These are phyloP conservation scores for Rutstroemia sp. DNA, from an alignment of 2,329 filamentous ascomycete species.

Conservation along the genomic window DNA sequence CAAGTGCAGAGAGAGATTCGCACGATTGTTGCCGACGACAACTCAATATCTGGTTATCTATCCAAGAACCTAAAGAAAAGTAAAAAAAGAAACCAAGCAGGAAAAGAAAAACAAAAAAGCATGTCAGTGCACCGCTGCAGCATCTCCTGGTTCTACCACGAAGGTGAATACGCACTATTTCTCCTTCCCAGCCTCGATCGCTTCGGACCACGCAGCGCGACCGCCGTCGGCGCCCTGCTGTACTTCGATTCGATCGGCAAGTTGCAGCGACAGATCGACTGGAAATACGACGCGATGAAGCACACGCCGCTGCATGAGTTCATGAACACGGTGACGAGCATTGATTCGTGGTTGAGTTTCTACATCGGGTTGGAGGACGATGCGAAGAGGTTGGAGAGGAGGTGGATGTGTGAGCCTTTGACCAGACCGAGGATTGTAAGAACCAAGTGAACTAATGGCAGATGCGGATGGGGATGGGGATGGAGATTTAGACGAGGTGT, in stretches of 20 bases:
- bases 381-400: neutral
- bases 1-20: too few relatives aligned
- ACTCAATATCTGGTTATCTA: too few relatives aligned
- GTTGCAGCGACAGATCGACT: neutral
- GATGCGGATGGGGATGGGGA: neutral
- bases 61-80: too few relatives aligned
- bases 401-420: neutral
- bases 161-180: neutral
- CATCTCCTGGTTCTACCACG: neutral
- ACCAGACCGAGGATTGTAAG: neutral
- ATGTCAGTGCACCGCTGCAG: neutral
- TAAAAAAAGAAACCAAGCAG: too few relatives aligned
- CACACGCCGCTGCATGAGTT: neutral
- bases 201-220: neutral
- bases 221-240: neutral
- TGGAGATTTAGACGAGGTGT: neutral
- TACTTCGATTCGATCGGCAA: neutral
- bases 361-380: neutral
- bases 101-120: too few relatives aligned
- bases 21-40: too few relatives aligned
- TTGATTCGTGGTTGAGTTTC: neutral
- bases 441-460: neutral
- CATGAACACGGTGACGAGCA: neutral
- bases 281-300: neutral
- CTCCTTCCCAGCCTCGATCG: neutral